Evolutionary conservation across 2,329 filamentous ascomycete species (phyloP).

Genomic region (Penicillium concentricum): DNA sequence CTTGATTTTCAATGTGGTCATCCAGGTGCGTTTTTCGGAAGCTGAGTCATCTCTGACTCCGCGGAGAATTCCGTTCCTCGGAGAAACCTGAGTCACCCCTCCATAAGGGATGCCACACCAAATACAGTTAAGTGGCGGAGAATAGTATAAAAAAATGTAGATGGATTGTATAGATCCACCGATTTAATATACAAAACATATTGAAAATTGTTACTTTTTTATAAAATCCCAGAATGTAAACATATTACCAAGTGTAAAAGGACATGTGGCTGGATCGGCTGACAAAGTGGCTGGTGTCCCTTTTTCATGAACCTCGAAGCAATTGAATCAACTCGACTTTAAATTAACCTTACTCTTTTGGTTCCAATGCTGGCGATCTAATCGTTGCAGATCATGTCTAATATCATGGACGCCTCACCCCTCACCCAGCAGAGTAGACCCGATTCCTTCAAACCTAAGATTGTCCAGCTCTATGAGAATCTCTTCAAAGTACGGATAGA

Average conservation of each 20-base stretch:
- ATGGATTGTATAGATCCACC: background rate
- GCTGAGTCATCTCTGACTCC: constrained; percentile 18
- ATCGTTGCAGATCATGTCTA: constrained; percentile 19
- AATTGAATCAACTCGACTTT: constrained; percentile 11
- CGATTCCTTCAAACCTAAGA: constrained; percentile 89
- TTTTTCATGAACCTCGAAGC: constrained; percentile 10
- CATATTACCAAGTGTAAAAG: constrained; percentile 12
- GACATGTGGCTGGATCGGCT: constrained; percentile 31
- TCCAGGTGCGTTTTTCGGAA: constrained; percentile 15
- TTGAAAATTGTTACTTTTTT: background rate
- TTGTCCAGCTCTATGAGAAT: constrained; percentile 82
- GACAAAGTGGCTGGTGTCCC: constrained; percentile 29
- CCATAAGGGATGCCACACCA: background rate
- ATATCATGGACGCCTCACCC: constrained; percentile 79
- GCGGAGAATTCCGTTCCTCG: constrained; percentile 6
- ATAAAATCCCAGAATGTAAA: background rate
- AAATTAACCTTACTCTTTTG: constrained; percentile 1
- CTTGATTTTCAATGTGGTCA: background rate
- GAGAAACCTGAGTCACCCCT: background rate
- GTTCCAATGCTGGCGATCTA: constrained; percentile 21
- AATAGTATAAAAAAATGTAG: background rate
- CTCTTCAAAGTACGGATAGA: constrained; percentile 62
- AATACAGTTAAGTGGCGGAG: constrained; percentile 3
- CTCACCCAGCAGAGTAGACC: constrained; percentile 89
- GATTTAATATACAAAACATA: background rate